phyloP scores from a whole-genome alignment of 441 rosid genomes.

The Gossypium trilobum region DNA sequence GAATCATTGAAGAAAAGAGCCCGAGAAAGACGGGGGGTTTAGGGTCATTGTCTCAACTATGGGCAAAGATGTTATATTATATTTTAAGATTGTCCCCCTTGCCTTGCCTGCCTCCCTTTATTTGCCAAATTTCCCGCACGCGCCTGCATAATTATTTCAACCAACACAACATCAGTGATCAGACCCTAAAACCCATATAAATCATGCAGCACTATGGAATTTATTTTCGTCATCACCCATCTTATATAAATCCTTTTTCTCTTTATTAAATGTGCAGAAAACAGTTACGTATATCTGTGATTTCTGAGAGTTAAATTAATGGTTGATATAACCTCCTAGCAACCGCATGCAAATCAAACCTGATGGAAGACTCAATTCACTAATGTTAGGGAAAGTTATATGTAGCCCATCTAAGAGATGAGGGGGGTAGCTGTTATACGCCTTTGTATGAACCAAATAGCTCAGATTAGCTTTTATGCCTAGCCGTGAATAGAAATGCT shows the following conservation, averaged over 20 bases:
- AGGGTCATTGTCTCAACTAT: conserved; percentile 2
- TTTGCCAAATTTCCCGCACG: neutral
- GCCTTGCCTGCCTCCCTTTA: neutral
- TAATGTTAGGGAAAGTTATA: no score
- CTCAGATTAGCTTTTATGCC: neutral
- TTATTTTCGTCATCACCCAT: neutral
- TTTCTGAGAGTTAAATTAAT: no score
- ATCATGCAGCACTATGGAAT: neutral
- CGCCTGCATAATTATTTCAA: neutral
- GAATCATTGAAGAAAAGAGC: conserved; percentile 13
- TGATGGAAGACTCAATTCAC: no score
- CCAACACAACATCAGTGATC: neutral
- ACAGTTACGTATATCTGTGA: no score
- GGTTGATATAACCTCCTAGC: no score
- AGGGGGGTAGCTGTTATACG: no score
- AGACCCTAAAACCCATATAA: neutral
- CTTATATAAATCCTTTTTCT: neutral
- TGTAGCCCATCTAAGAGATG: no score
- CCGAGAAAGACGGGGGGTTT: conserved; percentile 20
- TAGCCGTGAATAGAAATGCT: neutral
- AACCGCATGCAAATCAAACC: no score
- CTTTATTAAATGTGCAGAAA: no score
- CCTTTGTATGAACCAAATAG: neutral
- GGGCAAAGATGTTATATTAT: neutral
- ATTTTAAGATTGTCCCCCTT: neutral